Percentiles rank a stretch among this genome's conserved stretches.
These are phyloP conservation scores for Solanum etuberosum DNA, from an alignment of 257 asterid species.

Conservation along the genomic window DNA sequence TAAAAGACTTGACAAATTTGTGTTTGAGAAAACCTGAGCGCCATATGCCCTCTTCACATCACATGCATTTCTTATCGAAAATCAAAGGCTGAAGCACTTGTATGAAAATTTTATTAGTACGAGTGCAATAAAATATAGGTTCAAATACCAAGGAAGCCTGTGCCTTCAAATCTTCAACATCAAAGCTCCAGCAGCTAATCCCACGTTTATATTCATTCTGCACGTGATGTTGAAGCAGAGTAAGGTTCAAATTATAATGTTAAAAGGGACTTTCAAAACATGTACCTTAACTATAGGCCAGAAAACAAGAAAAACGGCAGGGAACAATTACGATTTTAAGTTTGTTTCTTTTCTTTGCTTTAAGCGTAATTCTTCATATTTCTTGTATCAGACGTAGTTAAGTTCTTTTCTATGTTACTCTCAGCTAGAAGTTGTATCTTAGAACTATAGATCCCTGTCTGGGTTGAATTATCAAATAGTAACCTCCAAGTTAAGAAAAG, in stretches of 20 bases:
- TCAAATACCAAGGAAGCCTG: constrained; percentile 68
- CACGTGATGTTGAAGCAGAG: constrained; percentile 2
- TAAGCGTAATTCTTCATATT: neutral
- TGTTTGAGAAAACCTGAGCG: neutral
- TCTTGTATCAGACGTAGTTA: neutral
- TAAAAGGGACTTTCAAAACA: neutral
- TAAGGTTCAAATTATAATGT: neutral
- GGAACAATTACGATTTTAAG: neutral
- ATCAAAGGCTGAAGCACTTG: neutral
- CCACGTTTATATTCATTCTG: constrained; percentile 84
- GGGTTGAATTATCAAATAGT: neutral
- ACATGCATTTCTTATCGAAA: neutral
- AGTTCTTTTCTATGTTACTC: neutral
- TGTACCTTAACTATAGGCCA: neutral
- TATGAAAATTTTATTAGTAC: neutral
- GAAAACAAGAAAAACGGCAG: neutral
- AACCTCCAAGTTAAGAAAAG: neutral
- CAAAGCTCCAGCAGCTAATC: constrained; percentile 68
- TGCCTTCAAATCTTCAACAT: constrained; percentile 75
- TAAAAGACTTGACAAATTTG: neutral
- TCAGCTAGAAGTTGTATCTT: neutral
- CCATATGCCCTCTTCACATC: neutral
- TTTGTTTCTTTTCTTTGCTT: neutral
- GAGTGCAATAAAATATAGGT: neutral
- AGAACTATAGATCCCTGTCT: neutral